Base-by-base conservation (phyloP, 2,329 filamentous ascomycete genomes). In the Hymenoscyphus albidus region DNA sequence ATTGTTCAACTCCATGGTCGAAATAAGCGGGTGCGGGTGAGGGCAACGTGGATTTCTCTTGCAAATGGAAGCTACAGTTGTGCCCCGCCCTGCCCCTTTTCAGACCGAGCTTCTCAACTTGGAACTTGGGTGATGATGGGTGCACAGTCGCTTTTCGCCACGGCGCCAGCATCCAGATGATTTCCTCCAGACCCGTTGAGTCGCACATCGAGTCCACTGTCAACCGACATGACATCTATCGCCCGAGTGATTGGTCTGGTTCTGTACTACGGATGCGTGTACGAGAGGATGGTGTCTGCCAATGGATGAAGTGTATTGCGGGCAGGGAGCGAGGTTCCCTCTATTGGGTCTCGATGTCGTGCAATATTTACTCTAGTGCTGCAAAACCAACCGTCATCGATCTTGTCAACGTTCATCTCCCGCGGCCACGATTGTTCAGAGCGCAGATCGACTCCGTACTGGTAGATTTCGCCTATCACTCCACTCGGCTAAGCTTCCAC, bases 141-240 rank as follows among this genome's bases (percentile, higher is more conserved):
- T 22, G 44, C 44, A 51, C 44, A 27, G 44, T n/a, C 44, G 44
- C 44, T 51, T 51, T 51, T 51, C n/a, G n/a, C 44, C 44, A 51
- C 44, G 44, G 44, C 44, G 18, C 44, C 44, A 27, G 27, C 27
- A 27, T 27, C 27, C 27, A 51, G 44, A 35, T 48, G 44, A 48
- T 18, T 48, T 48, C 10, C n/a, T 22, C 44, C 42, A 16, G 42
- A 48, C 44, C 44, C 44, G n/a, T 22, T 22, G 44, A 12, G 44
- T 51, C 44, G 44, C 44, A 51, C n/a, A 16, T 51, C 44, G n/a
- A 51, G 44, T 2, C n/a, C 22, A 12, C 18, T 3, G 5, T 51
- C 10, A 22, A 51, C 18, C 18, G 35, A 35, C 35, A 35, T 27
- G 35, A 35, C 35, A 6, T 35, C 35, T 10, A 0, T 35, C 42